Percentiles rank a stretch among this genome's conserved stretches.
Conservation (phyloP, 345 rosid species). For the Microthlaspi erraticum region DNA sequence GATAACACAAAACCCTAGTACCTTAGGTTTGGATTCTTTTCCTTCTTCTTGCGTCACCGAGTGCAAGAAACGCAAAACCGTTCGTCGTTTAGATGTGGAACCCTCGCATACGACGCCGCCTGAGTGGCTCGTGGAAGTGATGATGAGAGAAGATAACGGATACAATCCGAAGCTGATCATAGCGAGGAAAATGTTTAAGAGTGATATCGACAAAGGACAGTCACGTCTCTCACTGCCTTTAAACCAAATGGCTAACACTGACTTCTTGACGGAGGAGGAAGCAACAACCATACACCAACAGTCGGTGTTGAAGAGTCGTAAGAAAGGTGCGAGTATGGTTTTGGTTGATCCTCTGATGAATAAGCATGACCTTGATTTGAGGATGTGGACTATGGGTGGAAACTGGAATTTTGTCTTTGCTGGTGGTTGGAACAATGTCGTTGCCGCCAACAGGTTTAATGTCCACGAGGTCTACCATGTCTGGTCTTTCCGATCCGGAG, state of each 20-base stretch:
- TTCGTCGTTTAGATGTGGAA: background rate
- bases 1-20: conserved; percentile 1
- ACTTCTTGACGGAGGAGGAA: conserved; percentile 15
- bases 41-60: conserved; percentile 5
- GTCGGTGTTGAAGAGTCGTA: background rate
- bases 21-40: background rate
- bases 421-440: conserved; percentile 21
- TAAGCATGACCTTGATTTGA: conserved; percentile 10
- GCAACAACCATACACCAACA: background rate
- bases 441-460: conserved; percentile 9
- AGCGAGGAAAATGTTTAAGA: background rate
- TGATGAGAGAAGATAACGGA: conserved; percentile 4
- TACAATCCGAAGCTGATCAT: conserved; percentile 18
- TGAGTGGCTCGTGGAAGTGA: conserved; percentile 11
- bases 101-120: background rate
- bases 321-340: background rate
- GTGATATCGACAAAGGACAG: background rate
- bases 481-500: conserved; percentile 34
- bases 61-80: conserved; percentile 1
- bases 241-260: background rate
- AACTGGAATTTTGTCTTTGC: background rate
- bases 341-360: conserved; percentile 19
- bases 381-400: conserved; percentile 16
- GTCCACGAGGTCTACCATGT: background rate
- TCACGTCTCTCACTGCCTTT: conserved; percentile 27